A percentile compares a stretch with the other conserved stretches of the same genome.
Evolutionary conservation across 2,329 filamentous ascomycete genomes (phyloP).

Genomic region (Diaporthe citri): DNA sequence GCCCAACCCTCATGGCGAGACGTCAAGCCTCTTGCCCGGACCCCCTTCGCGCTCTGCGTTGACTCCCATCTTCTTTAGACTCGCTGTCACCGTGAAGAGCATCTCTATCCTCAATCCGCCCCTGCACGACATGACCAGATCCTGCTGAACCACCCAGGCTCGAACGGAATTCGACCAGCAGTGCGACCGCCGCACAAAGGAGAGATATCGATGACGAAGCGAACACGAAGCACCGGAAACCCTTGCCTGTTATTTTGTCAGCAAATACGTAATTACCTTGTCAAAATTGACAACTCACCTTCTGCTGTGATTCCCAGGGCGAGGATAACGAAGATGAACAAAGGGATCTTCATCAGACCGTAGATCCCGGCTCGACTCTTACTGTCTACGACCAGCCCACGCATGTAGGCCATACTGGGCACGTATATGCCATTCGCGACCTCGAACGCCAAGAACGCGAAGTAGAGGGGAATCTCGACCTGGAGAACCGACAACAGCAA

Average conservation of each 20-base stretch:
- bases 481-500: constrained; percentile 41
- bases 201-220: constrained; percentile 35
- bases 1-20: background rate
- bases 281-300: constrained; percentile 29
- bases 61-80: background rate
- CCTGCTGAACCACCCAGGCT: background rate
- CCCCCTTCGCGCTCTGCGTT: background rate
- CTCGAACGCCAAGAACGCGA: constrained; percentile 48
- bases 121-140: background rate
- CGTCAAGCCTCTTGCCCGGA: background rate
- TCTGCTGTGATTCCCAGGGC: constrained; percentile 39
- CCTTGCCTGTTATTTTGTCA: constrained; percentile 29
- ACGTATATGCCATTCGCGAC: constrained; percentile 51
- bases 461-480: constrained; percentile 45
- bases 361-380: constrained; percentile 48
- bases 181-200: constrained; percentile 21
- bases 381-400: constrained; percentile 48
- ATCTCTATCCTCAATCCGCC: background rate
- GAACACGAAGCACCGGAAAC: constrained; percentile 34
- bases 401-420: constrained; percentile 49
- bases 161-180: constrained; percentile 31
- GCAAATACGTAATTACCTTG: background rate
- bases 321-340: constrained; percentile 42
- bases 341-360: constrained; percentile 44
- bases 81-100: background rate